Evolutionary conservation across 805 yeast genomes (phyloP).

Genomic region (Lipomyces lipofer): DNA sequence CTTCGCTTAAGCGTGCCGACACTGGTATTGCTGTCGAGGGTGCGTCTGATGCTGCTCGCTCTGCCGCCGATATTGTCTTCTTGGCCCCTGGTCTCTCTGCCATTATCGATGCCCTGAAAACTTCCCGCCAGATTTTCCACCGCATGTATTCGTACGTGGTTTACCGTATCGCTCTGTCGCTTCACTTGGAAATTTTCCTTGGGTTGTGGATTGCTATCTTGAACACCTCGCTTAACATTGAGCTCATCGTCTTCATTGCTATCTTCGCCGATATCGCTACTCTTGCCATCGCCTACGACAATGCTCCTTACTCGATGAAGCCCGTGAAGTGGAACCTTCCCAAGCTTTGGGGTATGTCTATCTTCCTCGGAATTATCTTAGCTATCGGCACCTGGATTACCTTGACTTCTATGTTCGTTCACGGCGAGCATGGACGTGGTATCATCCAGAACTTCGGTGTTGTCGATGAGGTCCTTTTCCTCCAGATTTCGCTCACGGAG

Average conservation of each 20-base stretch:
- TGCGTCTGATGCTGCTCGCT: conserved; percentile 48
- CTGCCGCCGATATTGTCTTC: conserved; percentile 50
- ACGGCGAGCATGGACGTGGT: conserved; percentile 38
- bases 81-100: conserved; percentile 64
- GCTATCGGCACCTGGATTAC: conserved; percentile 89
- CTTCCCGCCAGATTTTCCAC: conserved; percentile 97
- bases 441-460: conserved; percentile 95
- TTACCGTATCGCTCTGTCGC: conserved; percentile 94
- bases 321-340: conserved; percentile 98
- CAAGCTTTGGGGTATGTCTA: conserved; percentile 84
- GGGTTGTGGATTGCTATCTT: conserved; percentile 97
- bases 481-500: conserved; percentile 92
- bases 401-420: conserved; percentile 87
- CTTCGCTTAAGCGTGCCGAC: conserved; percentile 68
- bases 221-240: conserved; percentile 81
- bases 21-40: conserved; percentile 83
- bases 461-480: conserved; percentile 87
- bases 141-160: conserved; percentile 98
- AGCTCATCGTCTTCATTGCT: conserved; percentile 66
- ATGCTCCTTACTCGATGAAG: conserved; percentile 88
- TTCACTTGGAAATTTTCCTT: conserved; percentile 90
- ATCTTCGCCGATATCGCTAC: conserved; percentile 86
- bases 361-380: conserved; percentile 64
- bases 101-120: conserved; percentile 67
- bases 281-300: conserved; percentile 81